Percentiles rank a stretch among this genome's conserved stretches.
Evolutionary conservation across 208 protist genomes (phyloP).

Genomic region (Leishmania guyanensis): DNA sequence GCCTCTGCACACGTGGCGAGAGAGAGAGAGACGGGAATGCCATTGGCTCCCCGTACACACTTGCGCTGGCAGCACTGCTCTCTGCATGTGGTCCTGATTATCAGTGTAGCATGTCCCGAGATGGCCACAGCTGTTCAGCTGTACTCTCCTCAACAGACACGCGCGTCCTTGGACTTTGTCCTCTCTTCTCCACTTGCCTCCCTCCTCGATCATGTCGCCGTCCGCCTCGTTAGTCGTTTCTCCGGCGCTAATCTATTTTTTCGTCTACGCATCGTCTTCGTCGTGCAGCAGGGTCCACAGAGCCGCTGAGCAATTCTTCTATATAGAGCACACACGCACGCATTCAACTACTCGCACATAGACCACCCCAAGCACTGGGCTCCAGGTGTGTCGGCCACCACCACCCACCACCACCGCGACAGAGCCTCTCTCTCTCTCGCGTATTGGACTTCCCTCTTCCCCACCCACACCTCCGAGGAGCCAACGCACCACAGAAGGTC

Average conservation of each 20-base stretch:
- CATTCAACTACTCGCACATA: background rate
- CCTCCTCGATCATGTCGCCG: too few relatives aligned
- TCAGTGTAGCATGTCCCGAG: background rate
- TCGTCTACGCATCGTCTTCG: background rate
- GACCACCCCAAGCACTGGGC: background rate
- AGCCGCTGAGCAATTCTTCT: background rate
- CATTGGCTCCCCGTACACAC: background rate
- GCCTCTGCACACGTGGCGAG: background rate
- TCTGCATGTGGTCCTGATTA: too few relatives aligned
- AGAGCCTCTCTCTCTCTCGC: background rate
- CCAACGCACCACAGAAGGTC: too few relatives aligned
- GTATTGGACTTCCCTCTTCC: background rate
- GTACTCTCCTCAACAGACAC: background rate
- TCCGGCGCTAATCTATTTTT: too few relatives aligned
- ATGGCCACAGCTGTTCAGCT: background rate
- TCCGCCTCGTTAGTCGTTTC: background rate
- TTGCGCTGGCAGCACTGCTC: background rate
- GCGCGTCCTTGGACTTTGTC: background rate
- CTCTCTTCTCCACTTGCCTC: background rate
- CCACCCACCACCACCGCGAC: too few relatives aligned
- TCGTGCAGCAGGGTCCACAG: background rate
- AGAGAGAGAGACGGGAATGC: background rate
- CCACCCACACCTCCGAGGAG: too few relatives aligned
- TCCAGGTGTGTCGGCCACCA: background rate
- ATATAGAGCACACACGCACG: background rate